Evolutionary conservation across 441 rosid species (phyloP).

Genomic region (Erodium trifolium): DNA sequence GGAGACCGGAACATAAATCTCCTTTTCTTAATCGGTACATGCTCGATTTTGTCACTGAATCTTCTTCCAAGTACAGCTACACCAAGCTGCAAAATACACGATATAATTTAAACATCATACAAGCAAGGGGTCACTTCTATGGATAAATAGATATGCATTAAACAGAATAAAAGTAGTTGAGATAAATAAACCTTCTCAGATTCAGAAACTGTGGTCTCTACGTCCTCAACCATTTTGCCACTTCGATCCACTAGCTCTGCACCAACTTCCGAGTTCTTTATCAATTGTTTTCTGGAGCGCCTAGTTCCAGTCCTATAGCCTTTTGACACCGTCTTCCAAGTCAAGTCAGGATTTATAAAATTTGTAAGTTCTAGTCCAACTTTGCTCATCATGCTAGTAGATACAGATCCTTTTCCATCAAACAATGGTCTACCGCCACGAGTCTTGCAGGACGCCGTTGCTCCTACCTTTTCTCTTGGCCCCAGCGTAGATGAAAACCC

Average conservation of each 20-base stretch:
- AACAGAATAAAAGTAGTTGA: neutral
- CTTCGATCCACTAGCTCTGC: conserved; percentile 23
- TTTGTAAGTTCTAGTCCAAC: conserved; percentile 35
- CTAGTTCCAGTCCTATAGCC: conserved; percentile 37
- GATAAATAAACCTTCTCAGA: conserved; percentile 38
- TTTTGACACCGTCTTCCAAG: conserved; percentile 47
- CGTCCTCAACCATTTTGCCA: conserved; percentile 16
- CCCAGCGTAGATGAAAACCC: conserved; percentile 17
- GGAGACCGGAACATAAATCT: conserved; percentile 26
- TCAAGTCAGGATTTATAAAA: conserved; percentile 36
- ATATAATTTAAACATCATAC: conserved; percentile 5
- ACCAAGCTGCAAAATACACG: conserved; percentile 34
- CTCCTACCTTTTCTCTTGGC: conserved; percentile 27
- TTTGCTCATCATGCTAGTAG: conserved; percentile 34
- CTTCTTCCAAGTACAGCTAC: conserved; percentile 40
- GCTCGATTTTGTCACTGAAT: conserved; percentile 34
- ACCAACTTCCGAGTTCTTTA: conserved; percentile 21
- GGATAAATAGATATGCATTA: too few relatives aligned
- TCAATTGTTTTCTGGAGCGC: conserved; percentile 32
- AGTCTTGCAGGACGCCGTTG: conserved; percentile 26
- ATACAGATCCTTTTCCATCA: conserved; percentile 27
- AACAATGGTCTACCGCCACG: conserved; percentile 21
- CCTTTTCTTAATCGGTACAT: conserved; percentile 50
- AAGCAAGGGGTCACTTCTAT: neutral
- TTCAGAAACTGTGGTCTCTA: conserved; percentile 28